Base-by-base conservation (phyloP, 2,329 filamentous ascomycete genomes). In the Raffaelea albimanens region DNA sequence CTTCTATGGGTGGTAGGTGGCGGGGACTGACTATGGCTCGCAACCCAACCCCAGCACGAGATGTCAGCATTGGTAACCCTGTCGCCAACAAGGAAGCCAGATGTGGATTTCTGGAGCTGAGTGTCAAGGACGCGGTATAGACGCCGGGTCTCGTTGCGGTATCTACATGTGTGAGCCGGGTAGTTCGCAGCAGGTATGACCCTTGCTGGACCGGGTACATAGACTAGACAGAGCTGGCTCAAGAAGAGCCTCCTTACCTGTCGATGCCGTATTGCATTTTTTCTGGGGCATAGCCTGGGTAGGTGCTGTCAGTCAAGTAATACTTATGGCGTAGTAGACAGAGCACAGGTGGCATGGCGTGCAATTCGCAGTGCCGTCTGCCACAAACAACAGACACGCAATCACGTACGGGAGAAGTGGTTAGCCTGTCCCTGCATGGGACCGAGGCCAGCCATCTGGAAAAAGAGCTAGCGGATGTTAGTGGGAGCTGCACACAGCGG, bases 391-490 rank as follows among this genome's bases (percentile, higher is more conserved):
- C n/a, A n/a, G n/a, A n/a, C n/a, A n/a, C n/a, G n/a, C n/a, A n/a
- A n/a, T 2, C 11, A 60, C 71, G 46, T 58, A 76, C 86, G 78
- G 43, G 69, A 70, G 66, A 95, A 95, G 66, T 95, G 87, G 64
- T 93, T 89, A 45, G 87, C 76, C 63, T 94, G 87, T 40, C 72
- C 83, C 59, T 91, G 86, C 85, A 90, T 91, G 1, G 87, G 87
- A 0, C 86, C 86, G 1, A 90, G 69, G 2, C 87, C 87, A 2
- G 82, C 83, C 66, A 90, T 91, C 65, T 90, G 81, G 73, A 82
- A 87, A 64, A 80, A 80, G 50, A 80, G 67, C 73, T 75, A 45
- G 29, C 20, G 18, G 11, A n/a, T 4, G 31, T 45, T 31, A 42
- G 36, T 16, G 7, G 14, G 8, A 11, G 21, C 36, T 36, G n/a